Percentiles rank a stretch among this genome's conserved stretches.
These are phyloP conservation scores for Bassia scoparia DNA, from an alignment of 148 eudicot genomes.

Conservation along the genomic window DNA sequence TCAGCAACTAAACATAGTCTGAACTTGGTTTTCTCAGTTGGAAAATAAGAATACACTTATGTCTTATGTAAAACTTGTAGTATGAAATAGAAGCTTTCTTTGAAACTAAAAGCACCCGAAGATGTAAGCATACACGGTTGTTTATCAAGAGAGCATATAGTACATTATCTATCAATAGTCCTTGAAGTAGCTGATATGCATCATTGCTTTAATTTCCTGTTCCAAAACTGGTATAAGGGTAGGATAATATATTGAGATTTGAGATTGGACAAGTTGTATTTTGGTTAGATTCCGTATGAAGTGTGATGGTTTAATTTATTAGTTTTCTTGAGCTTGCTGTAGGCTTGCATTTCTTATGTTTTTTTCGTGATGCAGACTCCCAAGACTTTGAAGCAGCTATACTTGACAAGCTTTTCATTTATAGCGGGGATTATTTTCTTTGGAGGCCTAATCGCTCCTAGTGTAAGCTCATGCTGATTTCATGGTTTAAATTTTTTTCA, in stretches of 20 bases:
- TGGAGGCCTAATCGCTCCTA: constrained; percentile 91
- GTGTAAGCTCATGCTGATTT: constrained; percentile 46
- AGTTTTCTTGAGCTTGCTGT: neutral
- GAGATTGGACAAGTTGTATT: neutral
- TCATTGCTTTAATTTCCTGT: neutral
- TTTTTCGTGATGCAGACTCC: constrained; percentile 59
- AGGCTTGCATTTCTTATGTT: neutral
- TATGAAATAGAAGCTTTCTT: too few species aligned
- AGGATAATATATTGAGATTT: neutral
- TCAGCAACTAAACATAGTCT: neutral
- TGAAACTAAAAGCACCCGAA: neutral
- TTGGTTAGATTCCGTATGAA: neutral
- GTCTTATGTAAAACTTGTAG: neutral
- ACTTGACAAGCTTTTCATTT: constrained; percentile 83
- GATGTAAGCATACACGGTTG: neutral
- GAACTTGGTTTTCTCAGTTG: neutral
- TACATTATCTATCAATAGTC: too few species aligned
- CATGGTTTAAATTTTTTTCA: neutral
- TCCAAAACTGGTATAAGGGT: neutral
- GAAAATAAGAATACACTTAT: neutral
- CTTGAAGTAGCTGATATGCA: neutral
- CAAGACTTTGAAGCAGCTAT: constrained; percentile 83
- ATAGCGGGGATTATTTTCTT: constrained; percentile 79
- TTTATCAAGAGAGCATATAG: neutral
- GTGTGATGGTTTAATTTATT: neutral